A percentile compares a stretch with the other conserved stretches of the same genome.
Evolutionary conservation across 108 stramenopile genomes (phyloP).

Genomic region (Nitzschia putrida): DNA sequence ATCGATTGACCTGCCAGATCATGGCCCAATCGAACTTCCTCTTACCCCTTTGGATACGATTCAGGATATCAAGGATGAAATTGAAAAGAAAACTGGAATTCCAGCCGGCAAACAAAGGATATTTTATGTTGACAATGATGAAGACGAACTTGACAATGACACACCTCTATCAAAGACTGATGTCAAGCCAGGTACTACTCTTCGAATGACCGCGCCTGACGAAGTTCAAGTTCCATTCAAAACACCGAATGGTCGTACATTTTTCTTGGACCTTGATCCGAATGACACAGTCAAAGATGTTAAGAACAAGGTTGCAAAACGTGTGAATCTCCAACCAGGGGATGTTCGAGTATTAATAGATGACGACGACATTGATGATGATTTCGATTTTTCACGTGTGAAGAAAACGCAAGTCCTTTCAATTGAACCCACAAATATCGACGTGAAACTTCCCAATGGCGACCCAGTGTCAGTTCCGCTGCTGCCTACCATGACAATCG

Average conservation of each 20-base stretch:
- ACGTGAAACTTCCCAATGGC: background rate
- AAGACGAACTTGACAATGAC: conserved; percentile 24
- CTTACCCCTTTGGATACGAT: conserved; percentile 27
- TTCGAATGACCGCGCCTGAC: background rate
- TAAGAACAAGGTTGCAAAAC: conserved; percentile 20
- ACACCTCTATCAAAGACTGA: background rate
- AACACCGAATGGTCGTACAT: conserved; percentile 16
- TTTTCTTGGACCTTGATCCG: conserved; percentile 24
- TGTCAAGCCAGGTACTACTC: background rate
- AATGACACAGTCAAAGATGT: conserved; percentile 18
- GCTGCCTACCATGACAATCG: conserved; percentile 25
- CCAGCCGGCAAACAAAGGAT: conserved; percentile 16
- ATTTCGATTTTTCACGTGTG: conserved; percentile 1
- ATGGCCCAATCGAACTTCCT: background rate
- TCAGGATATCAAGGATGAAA: conserved; percentile 27
- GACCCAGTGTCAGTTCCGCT: background rate
- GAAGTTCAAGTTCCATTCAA: conserved; percentile 10
- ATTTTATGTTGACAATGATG: conserved; percentile 16
- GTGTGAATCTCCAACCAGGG: conserved; percentile 2
- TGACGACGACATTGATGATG: conserved; percentile 2
- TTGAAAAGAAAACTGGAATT: conserved; percentile 25
- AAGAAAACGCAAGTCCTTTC: conserved; percentile 10
- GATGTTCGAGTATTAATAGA: conserved; percentile 1
- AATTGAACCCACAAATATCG: conserved; percentile 16
- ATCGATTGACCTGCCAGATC: background rate